Evolutionary conservation across 192 early-diverging fungal species (phyloP), one percentile per base, ranked within the genome.

Genomic region (Coemansia reversa): DNA sequence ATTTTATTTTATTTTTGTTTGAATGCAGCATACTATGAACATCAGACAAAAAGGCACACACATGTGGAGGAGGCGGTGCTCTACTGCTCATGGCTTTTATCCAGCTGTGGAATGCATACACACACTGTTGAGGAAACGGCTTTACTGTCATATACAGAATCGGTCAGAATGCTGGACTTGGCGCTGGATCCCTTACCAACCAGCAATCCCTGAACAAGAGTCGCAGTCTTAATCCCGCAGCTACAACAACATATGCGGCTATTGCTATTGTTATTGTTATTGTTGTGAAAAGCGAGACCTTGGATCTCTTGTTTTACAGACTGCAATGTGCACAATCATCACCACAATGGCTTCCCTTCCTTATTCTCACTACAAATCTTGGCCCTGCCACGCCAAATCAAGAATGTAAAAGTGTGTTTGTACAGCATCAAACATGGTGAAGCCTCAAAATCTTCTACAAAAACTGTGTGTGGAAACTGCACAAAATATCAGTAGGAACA

Each of bases 261-360:
- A 35, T 12, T 45, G 12, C 39, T 45, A 12, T 4, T 16, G 9
- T 16, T 45, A 45, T 45, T 45, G 9, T 16, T 45, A 45, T 45
- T 45, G 39, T 45, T 45, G 12, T 45, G 6, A 45, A 45, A 16
- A 45, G 39, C 39, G 16, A 14, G 39, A 39, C 5, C 9, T 33
- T 30, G 23, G 22, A 58, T 45, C 33, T 59, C 23, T 59, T 59
- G 20, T 58, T 58, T 58, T n/a, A n/a, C n/a, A n/a, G n/a, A n/a
- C n/a, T 18, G n/a, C 23, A 5, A 27, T 47, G 16, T 33, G 24
- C 22, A 39, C 58, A 23, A 39, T 24, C 23, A 39, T 4, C 12
- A 39, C n/a, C 3, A 42, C 57, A 45, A 24, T 24, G 42, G 23
- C 18, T 32, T 24, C 27, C 22, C 39, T 45, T 5, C 16, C 14